Conservation (phyloP, 2,329 filamentous ascomycete species). For the Fusarium drepaniforme region DNA sequence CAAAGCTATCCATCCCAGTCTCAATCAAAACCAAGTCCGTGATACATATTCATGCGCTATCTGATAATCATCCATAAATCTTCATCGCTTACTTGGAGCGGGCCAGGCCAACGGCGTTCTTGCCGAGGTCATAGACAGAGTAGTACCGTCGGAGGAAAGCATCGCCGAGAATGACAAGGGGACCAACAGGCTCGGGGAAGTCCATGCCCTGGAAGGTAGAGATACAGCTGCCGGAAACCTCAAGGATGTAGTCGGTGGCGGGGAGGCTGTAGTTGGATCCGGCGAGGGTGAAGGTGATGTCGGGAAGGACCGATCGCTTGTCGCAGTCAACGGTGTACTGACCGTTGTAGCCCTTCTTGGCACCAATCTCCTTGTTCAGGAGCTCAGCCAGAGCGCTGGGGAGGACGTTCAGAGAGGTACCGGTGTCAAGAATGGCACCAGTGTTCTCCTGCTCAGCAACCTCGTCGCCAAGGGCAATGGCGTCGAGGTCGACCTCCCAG, state of each 20-base stretch:
- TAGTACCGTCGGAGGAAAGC: slow-evolving; percentile 89
- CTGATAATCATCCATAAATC: slow-evolving; percentile 29
- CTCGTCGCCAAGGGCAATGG: slow-evolving; percentile 88
- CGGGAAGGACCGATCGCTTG: slow-evolving; percentile 85
- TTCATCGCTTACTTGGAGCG: slow-evolving; percentile 73
- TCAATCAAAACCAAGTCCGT: slow-evolving; percentile 35
- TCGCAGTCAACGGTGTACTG: slow-evolving; percentile 95
- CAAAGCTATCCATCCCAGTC: slow-evolving; percentile 34
- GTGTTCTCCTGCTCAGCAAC: slow-evolving; percentile 92
- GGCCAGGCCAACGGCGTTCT: slow-evolving; percentile 89
- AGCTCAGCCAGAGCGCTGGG: slow-evolving; percentile 93
- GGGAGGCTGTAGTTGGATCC: slow-evolving; percentile 94
- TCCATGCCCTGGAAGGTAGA: slow-evolving; percentile 99
- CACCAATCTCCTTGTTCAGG: slow-evolving; percentile 96
- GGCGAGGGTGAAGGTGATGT: slow-evolving; percentile 89
- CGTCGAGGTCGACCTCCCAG: slow-evolving; percentile 98
- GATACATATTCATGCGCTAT: slow-evolving; percentile 33
- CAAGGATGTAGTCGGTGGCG: slow-evolving; percentile 93
- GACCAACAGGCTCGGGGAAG: slow-evolving; percentile 87
- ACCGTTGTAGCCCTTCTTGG: slow-evolving; percentile 97
- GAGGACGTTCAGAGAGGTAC: slow-evolving; percentile 96
- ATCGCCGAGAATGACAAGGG: slow-evolving; percentile 94
- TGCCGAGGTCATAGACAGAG: slow-evolving; percentile 95
- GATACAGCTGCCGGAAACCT: slow-evolving; percentile 95
- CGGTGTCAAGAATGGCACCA: slow-evolving; percentile 97